Evolutionary conservation across 345 rosid genomes (phyloP).

Genomic region (Aurinia saxatilis): DNA sequence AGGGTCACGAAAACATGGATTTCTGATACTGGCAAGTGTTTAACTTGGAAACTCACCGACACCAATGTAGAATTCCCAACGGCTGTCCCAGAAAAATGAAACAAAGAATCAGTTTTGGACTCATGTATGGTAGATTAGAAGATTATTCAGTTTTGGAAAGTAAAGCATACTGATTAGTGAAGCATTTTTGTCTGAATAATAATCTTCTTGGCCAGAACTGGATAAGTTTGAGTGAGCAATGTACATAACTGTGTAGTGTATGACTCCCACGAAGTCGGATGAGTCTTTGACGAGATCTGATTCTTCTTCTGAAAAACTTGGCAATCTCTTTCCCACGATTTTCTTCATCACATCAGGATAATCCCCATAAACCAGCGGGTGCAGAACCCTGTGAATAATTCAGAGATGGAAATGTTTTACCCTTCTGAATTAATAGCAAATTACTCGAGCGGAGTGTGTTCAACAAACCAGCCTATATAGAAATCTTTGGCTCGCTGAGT

Average conservation of each 20-base stretch:
- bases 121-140: neutral
- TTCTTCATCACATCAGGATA: slow-evolving; percentile 58
- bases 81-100: slow-evolving; percentile 22
- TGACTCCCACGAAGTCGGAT: slow-evolving; percentile 46
- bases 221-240: slow-evolving; percentile 21
- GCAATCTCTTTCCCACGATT: slow-evolving; percentile 54
- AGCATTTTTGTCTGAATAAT: slow-evolving; percentile 23
- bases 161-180: slow-evolving; percentile 15
- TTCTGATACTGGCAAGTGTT: neutral
- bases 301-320: slow-evolving; percentile 42
- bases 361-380: slow-evolving; percentile 62
- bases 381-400: slow-evolving; percentile 38
- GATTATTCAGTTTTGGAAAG: neutral
- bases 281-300: slow-evolving; percentile 50
- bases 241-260: slow-evolving; percentile 27
- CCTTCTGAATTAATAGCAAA: no score
- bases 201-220: slow-evolving; percentile 26
- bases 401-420: neutral
- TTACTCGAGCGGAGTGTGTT: no score
- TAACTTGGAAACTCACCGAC: slow-evolving; percentile 5
- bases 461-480: slow-evolving; percentile 40
- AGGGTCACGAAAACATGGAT: neutral
- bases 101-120: neutral
- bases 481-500: slow-evolving; percentile 38
- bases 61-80: neutral